Base-by-base conservation (phyloP, 352 stramenopile species). In the Phytophthora rubi region DNA sequence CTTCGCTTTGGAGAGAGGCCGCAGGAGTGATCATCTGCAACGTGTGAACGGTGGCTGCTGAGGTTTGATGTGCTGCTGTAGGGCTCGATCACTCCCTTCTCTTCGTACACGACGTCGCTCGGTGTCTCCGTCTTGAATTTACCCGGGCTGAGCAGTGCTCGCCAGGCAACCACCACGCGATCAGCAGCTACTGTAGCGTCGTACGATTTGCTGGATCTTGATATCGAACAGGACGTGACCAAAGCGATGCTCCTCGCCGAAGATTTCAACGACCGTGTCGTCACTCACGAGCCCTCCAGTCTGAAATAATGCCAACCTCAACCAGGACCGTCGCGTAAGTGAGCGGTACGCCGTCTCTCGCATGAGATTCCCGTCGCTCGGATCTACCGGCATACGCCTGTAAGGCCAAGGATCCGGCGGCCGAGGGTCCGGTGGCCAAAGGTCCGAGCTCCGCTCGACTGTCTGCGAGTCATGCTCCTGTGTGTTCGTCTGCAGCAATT, bases 261-360 rank as follows among this genome's bases (percentile, higher is more conserved):
- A 85, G 73, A 78, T 79, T 58, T 91, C 81, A 44, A 83, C 56
- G n/a, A 91, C 80, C 21, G 77, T 90, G 62, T 90, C 80, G 57
- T 87, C 77, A 0, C 71, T 53, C 6, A 70, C 62, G 39, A 72
- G 45, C 8, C 33, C 58, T 18, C 35, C 2, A 53, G 71, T 8
- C 55, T 61, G 53, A 30, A 4, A 15, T 15, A 2, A 53, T 16
- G 16, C 9, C 35, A 42, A 16, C 8, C 26, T 30, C 26, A 30
- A 30, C 26, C 26, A 30, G 26, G 18, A 7, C 21, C 39, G 6
- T 33, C 15, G 3, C 4, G 10, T 28, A 9, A 8, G 55, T 45
- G 61, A 51, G 32, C 59, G 30, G 23, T 49, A 21, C 5, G 64
- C 21, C 53, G 83, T 55, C 15, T 75, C 59, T 32, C 56, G 65